These are phyloP conservation scores for Penicillium sp. DNA, from an alignment of 2,329 filamentous ascomycete species.

Conservation along the genomic window DNA sequence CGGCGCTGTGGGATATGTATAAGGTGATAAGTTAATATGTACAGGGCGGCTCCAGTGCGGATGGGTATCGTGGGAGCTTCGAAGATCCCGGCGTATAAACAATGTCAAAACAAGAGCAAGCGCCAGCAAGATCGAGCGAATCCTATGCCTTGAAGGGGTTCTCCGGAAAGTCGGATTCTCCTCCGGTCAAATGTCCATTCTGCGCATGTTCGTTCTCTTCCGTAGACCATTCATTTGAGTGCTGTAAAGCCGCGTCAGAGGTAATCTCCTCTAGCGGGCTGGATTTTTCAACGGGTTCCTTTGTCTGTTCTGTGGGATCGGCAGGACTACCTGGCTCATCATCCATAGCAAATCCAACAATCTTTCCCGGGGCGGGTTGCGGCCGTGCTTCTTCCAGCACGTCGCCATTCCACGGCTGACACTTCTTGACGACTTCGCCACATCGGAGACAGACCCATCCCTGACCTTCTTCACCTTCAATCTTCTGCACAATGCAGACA, in stretches of 20 bases:
- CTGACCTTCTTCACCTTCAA: conserved; percentile 91
- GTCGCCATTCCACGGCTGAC: conserved; percentile 87
- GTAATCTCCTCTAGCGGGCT: conserved; percentile 29
- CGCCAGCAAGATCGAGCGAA: conserved; percentile 1
- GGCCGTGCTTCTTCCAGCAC: conserved; percentile 56
- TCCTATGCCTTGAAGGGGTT: conserved; percentile 2
- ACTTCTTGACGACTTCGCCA: conserved; percentile 77
- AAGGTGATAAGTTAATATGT: conserved; percentile 8
- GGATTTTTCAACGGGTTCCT: conserved; percentile 8
- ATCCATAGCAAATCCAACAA: conserved; percentile 43
- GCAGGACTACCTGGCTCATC: conserved; percentile 23
- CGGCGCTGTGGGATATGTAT: background rate
- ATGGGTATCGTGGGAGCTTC: conserved; percentile 1
- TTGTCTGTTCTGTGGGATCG: conserved; percentile 9
- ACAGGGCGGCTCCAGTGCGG: conserved; percentile 5
- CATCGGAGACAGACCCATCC: conserved; percentile 91
- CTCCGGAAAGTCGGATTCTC: conserved; percentile 4
- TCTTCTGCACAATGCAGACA: conserved; percentile 82
- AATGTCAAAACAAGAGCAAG: background rate
- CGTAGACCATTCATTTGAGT: conserved; percentile 40
- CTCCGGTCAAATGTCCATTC: conserved; percentile 5
- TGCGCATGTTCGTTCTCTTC: conserved; percentile 32
- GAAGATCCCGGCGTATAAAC: background rate
- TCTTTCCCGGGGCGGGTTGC: conserved; percentile 38
- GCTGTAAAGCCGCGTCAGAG: conserved; percentile 34